Evolutionary conservation across 257 asterid species (phyloP), one percentile per base, ranked within the genome.

Genomic region (Linaria vulgaris): DNA sequence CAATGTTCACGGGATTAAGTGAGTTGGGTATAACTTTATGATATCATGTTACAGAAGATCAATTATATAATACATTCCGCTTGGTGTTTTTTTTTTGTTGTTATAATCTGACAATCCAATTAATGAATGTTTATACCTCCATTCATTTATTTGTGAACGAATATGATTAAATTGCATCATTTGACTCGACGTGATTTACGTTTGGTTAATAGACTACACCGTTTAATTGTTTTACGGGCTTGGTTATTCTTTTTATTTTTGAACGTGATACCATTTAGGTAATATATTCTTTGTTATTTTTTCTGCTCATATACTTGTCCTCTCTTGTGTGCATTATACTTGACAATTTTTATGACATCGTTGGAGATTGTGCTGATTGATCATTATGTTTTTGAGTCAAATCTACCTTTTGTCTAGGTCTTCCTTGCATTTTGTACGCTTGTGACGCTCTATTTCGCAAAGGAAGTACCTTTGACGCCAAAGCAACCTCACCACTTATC

Each of bases 371-470:
- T 59, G 56, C 69, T 64, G 10, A 59, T 64, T 39, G 15, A 50
- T 60, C 41, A 62, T 44, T 52, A 48, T 59, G 67, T 39, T n/a
- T 63, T 49, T 48, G 66, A 30, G 15, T 67, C 79, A 54, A 78
- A 65, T 41, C 34, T 59, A 66, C n/a, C 27, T 49, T 53, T 27
- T 69, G 61, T 64, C 20, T 80, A 94, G 99, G 87, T 81, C 46
- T 85, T 90, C 85, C 86, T 90, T 67, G 56, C 77, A 20, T 47
- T 86, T 30, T 94, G 99, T 69, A 90, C 97, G 1, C 85, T 84
- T 59, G 86, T 94, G 57, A 88, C 97, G 7, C 83, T 94, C 75
- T 79, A 88, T 92, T 90, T 94, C 59, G 99, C 99, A 2, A 83
- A 84, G 64, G 99, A 94, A 84, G 85, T 83, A 48, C 97, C 95